Evolutionary conservation across 768 basidiomycete species (phyloP).

Genomic region (Termitomyces sp.): DNA sequence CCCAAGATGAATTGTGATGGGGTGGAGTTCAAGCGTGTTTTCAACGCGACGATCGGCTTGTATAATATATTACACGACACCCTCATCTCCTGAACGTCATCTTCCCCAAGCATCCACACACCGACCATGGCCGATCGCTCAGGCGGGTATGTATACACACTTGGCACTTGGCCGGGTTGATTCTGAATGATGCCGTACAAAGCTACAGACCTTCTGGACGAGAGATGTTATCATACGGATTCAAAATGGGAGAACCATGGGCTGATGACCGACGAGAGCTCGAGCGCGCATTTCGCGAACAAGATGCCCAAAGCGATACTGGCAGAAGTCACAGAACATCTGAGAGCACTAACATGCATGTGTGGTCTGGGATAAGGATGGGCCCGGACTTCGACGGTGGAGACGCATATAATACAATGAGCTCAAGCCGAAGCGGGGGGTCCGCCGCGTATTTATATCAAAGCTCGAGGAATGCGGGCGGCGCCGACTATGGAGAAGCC

Average conservation of each 20-base stretch:
- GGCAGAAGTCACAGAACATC: not conserved
- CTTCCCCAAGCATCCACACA: not conserved
- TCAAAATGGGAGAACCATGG: conserved; percentile 26
- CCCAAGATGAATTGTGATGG: not conserved
- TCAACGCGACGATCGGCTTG: not conserved
- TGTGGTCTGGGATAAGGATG: not conserved
- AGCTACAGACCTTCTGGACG: conserved; percentile 13
- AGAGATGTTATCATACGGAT: conserved; percentile 27
- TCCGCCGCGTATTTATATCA: not conserved
- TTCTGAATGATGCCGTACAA: not conserved
- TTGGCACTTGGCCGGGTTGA: too few relatives aligned
- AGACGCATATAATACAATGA: not conserved
- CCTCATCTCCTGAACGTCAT: not conserved
- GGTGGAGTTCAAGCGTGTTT: not conserved
- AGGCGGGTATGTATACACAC: not conserved
- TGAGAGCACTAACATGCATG: not conserved
- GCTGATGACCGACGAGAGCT: conserved; percentile 25
- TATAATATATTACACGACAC: too few relatives aligned
- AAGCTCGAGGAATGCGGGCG: not conserved
- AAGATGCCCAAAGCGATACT: conserved; percentile 1
- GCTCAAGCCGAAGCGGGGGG: not conserved
- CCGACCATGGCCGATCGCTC: not conserved
- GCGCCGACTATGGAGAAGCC: not conserved
- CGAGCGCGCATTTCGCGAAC: conserved; percentile 20
- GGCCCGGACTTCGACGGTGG: not conserved